Percentiles rank a stretch among this genome's conserved stretches.
Evolutionary conservation across 1,284 basidiomycete species (phyloP).

Genomic region (Malassezia pachydermatis): DNA sequence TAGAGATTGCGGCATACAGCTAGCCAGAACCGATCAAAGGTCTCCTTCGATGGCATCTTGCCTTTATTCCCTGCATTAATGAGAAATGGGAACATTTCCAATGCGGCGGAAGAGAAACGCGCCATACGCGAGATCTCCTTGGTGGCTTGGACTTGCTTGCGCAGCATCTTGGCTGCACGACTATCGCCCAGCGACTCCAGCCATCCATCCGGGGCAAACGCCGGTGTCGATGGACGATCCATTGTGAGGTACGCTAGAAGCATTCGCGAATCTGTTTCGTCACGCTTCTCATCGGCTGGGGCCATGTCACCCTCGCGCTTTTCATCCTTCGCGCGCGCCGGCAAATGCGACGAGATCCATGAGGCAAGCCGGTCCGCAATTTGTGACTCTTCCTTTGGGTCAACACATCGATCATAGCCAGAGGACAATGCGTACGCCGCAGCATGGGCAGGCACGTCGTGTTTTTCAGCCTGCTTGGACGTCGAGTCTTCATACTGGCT

Average conservation of each 20-base stretch:
- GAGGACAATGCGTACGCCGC: slow-evolving; percentile 13
- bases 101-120: slow-evolving; percentile 4
- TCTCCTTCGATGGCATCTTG: slow-evolving; percentile 15
- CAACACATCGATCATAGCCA: not conserved
- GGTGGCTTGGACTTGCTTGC: not conserved
- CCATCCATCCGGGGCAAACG: not conserved
- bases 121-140: not conserved
- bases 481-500: slow-evolving; percentile 8
- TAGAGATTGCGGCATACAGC: slow-evolving; percentile 41
- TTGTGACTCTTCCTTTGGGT: not conserved
- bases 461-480: not conserved
- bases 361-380: slow-evolving; percentile 3
- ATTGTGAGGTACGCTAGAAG: slow-evolving; percentile 5
- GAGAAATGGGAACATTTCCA: slow-evolving; percentile 17
- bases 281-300: not conserved
- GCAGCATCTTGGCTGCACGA: slow-evolving; percentile 3
- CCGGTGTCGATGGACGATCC: not conserved
- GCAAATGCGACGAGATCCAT: slow-evolving; percentile 19
- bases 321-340: not conserved
- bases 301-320: not conserved
- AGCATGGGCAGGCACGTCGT: not conserved
- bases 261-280: not conserved
- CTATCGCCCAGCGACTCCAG: not conserved
- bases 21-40: slow-evolving; percentile 39
- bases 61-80: slow-evolving; percentile 2